These are phyloP conservation scores for Kazachstania sp. DNA, from an alignment of 1,139 yeast genomes.

Conservation along the genomic window DNA sequence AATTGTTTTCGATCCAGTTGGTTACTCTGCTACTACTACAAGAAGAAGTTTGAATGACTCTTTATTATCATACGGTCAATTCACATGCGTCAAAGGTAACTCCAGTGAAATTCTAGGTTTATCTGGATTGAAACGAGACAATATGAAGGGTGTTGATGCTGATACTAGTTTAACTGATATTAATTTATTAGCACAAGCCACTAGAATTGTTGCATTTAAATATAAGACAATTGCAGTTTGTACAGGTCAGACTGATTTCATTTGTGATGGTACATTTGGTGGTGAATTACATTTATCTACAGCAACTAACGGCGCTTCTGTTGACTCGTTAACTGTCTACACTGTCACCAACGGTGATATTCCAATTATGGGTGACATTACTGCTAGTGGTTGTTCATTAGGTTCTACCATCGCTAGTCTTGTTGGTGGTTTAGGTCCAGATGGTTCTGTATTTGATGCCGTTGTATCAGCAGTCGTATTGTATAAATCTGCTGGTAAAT, in stretches of 20 bases:
- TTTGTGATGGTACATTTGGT: slow-evolving; percentile 36
- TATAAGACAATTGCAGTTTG: slow-evolving; percentile 61
- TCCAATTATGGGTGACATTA: slow-evolving; percentile 59
- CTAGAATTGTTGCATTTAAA: slow-evolving; percentile 45
- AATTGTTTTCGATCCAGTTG: slow-evolving; percentile 84
- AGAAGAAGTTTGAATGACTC: slow-evolving; percentile 43
- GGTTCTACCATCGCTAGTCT: slow-evolving; percentile 66
- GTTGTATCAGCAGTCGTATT: slow-evolving; percentile 50
- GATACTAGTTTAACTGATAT: slow-evolving; percentile 33
- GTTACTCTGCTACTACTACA: slow-evolving; percentile 70
- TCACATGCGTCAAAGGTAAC: slow-evolving; percentile 77
- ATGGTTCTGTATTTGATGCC: slow-evolving; percentile 38
- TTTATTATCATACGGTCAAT: slow-evolving; percentile 49
- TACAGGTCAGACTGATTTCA: slow-evolving; percentile 49
- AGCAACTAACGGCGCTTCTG: slow-evolving; percentile 16
- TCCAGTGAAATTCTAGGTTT: slow-evolving; percentile 64
- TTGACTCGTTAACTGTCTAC: slow-evolving; percentile 28
- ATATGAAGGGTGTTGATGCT: slow-evolving; percentile 76
- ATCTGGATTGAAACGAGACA: slow-evolving; percentile 32
- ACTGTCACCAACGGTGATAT: slow-evolving; percentile 51
- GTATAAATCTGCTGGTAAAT: slow-evolving; percentile 58
- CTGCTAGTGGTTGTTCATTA: slow-evolving; percentile 83
- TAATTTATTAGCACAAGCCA: slow-evolving; percentile 34
- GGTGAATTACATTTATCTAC: slow-evolving; percentile 19
- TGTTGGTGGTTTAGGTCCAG: slow-evolving; percentile 38